Evolutionary conservation across 1,284 basidiomycete species (phyloP).

Genomic region (Phylloboletellus chloephorus): DNA sequence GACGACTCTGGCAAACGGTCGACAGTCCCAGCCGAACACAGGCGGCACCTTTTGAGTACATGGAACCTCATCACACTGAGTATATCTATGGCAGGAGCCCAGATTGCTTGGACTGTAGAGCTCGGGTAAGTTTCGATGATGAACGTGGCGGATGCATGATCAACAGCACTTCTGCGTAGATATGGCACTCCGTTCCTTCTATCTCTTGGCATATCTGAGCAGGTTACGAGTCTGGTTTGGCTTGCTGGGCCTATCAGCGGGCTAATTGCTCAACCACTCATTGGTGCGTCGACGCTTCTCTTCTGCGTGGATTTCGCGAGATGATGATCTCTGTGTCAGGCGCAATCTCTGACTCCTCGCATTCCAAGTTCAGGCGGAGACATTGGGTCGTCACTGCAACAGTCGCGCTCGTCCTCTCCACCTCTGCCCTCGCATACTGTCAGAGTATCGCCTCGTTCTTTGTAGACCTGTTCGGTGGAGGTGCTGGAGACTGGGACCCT

Average conservation of each 20-base stretch:
- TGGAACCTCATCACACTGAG: constrained; percentile 73
- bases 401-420: constrained; percentile 63
- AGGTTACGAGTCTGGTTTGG: constrained; percentile 93
- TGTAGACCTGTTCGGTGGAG: constrained; percentile 73
- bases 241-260: constrained; percentile 94
- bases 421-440: constrained; percentile 82
- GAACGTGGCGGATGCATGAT: constrained; percentile 4
- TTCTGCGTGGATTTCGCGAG: constrained; percentile 14
- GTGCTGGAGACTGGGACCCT: constrained; percentile 89
- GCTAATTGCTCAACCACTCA: constrained; percentile 89
- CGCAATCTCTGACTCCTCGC: constrained; percentile 89
- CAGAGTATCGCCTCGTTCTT: constrained; percentile 67
- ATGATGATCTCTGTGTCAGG: constrained; percentile 44
- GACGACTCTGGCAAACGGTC: constrained; percentile 22
- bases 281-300: constrained; percentile 50
- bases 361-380: constrained; percentile 81
- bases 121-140: constrained; percentile 56
- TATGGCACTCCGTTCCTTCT: constrained; percentile 94
- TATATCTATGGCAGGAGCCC: constrained; percentile 86
- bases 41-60: constrained; percentile 47
- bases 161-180: constrained; percentile 37
- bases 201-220: constrained; percentile 83
- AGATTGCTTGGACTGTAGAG: constrained; percentile 90
- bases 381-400: constrained; percentile 89
- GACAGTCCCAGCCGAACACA: constrained; percentile 17